Percentiles rank a stretch among this genome's conserved stretches.
Conservation (phyloP, 495 filamentous ascomycete genomes). For the Aspergillus leporis region DNA sequence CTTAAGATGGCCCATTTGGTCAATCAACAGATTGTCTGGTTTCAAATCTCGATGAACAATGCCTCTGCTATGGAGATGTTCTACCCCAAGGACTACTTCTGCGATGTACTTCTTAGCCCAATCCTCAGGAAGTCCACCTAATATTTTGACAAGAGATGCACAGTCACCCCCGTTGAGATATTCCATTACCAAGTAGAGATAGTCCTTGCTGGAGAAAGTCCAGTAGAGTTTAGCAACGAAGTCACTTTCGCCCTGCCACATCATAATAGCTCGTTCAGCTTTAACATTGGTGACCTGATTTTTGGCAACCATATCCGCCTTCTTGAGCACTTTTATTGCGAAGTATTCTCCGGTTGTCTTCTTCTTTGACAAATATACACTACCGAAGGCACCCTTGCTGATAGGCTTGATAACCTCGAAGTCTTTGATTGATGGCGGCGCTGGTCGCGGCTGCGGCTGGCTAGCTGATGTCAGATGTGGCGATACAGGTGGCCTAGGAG, state of each 20-base stretch:
- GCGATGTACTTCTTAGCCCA: conserved; percentile 97
- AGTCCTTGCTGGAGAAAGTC: conserved; percentile 99
- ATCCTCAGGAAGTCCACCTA: conserved; percentile 89
- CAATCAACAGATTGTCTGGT: conserved; percentile 95
- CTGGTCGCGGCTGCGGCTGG: conserved; percentile 76
- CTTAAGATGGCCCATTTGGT: conserved; percentile 95
- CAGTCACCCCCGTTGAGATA: conserved; percentile 98
- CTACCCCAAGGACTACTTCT: conserved; percentile 91
- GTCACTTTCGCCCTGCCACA: conserved; percentile 99
- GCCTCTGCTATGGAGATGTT: conserved; percentile 89
- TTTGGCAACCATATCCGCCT: conserved; percentile 99
- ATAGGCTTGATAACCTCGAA: conserved; percentile 99
- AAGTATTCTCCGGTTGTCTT: conserved; percentile 98
- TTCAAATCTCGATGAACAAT: conserved; percentile 97
- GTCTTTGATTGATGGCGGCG: conserved; percentile 94
- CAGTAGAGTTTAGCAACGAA: conserved; percentile 99
- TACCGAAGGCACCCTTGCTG: conserved; percentile 97
- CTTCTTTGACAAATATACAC: conserved; percentile 96
- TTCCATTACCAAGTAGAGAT: conserved; percentile 98
- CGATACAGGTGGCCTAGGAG: conserved; percentile 70
- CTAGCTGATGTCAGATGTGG: conserved; percentile 71
- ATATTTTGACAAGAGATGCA: conserved; percentile 90
- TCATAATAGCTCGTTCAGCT: conserved; percentile 99
- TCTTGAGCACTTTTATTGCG: conserved; percentile 97
- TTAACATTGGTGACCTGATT: conserved; percentile 99